Evolutionary conservation across 2,329 filamentous ascomycete species (phyloP), one percentile per base, ranked within the genome.

Genomic region (Ophiostoma ips): DNA sequence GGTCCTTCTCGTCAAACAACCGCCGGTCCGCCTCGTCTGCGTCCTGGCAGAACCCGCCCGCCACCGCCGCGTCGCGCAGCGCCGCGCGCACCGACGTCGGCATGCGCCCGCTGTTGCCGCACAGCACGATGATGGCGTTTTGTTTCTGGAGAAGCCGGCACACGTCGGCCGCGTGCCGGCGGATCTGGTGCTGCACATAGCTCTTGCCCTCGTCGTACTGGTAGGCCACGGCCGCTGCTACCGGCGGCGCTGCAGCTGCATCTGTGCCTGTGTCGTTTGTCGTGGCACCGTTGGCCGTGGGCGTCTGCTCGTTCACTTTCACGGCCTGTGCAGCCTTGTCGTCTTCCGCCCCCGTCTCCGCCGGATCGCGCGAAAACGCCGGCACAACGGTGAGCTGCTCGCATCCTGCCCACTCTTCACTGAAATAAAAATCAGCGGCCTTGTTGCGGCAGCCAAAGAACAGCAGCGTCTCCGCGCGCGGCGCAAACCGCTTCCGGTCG

Each of bases 381-480:
- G 71, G 62, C 40, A 66, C 60, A 8, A 73, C 59, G 0, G 58
- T 47, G 6, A 72, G 44, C 1, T 57, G 43, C 44, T 54, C 37
- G 58, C 41, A 5, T 50, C 37, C 1, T 67, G n/a, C 59, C 88
- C 88, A 95, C 55, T 96, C 89, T 0, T 81, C 64, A 5, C 71
- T 64, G 62, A 92, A 98, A 66, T 88, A 89, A 65, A 78, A 95
- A 62, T 98, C 92, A 0, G 82, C 76, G 0, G 68, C 59, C 11
- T 71, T 66, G 58, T 86, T 94, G 31, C 92, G 81, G 56, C 85
- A 87, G 11, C 92, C 92, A 57, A 87, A 96, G 64, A 96, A 83
- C 2, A 98, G 70, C 1, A 86, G 58, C 3, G 67, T 5, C 68
- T 71, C 7, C 45, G 48, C 38, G 58, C 7, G 19, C 4, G 15